Conservation (phyloP, 2,329 filamentous ascomycete genomes). For the Aschersonia sp. region DNA sequence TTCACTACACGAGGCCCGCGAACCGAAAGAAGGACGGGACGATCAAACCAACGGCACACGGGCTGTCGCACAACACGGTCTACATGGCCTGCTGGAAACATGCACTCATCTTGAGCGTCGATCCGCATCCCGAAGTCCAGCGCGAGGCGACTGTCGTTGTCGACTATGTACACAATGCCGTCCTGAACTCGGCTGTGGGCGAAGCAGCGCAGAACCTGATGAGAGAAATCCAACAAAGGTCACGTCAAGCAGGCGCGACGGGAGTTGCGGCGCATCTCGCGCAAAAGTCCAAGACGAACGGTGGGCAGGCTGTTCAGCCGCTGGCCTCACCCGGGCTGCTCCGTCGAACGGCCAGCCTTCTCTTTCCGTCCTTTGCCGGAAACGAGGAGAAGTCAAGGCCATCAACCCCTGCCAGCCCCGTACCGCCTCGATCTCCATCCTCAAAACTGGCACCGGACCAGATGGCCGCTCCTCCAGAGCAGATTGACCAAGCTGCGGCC, state of each 20-base stretch:
- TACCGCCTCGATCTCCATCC: constrained; percentile 15
- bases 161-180: constrained; percentile 66
- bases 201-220: constrained; percentile 56
- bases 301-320: constrained; percentile 24
- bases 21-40: constrained; percentile 41
- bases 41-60: constrained; percentile 40
- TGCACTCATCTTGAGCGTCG: constrained; percentile 75
- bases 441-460: constrained; percentile 26
- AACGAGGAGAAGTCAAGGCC: constrained; percentile 28
- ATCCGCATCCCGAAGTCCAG: constrained; percentile 88
- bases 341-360: constrained; percentile 47
- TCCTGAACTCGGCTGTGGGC: constrained; percentile 66
- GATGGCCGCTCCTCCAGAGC: constrained; percentile 48
- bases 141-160: constrained; percentile 72
- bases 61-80: constrained; percentile 71
- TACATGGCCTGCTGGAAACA: constrained; percentile 94
- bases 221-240: constrained; percentile 50
- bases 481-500: constrained; percentile 52
- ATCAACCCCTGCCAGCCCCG: constrained; percentile 14
- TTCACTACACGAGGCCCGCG: constrained; percentile 44
- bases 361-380: constrained; percentile 44
- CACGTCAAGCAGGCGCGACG: constrained; percentile 28
- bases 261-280: constrained; percentile 24
- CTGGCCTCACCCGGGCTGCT: constrained; percentile 42
- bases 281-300: constrained; percentile 27